Evolutionary conservation across 2,329 filamentous ascomycete species (phyloP).

Genomic region (Penicillium sp.): DNA sequence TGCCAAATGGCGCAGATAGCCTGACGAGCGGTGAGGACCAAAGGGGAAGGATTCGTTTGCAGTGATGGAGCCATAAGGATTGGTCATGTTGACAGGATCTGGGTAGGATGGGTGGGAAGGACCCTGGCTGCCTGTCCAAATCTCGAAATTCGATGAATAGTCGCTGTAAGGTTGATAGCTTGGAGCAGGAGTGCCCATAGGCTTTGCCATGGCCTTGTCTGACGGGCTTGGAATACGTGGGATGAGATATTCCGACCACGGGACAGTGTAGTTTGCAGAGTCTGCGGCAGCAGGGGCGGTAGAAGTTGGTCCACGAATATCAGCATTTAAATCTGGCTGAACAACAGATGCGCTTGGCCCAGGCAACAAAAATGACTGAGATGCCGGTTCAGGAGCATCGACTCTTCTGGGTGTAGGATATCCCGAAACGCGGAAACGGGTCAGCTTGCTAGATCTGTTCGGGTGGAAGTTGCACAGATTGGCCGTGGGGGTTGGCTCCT

Average conservation of each 20-base stretch:
- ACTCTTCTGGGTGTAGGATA: not conserved
- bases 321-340: not conserved
- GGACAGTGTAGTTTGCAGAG: not conserved
- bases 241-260: slow-evolving; percentile 5
- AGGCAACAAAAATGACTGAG: not conserved
- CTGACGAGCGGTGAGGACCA: slow-evolving; percentile 4
- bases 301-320: not conserved
- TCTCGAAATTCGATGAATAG: not conserved
- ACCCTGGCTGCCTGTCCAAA: slow-evolving; percentile 4
- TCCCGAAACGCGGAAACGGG: not conserved
- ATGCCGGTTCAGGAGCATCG: not conserved
- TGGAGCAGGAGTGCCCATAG: not conserved
- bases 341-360: not conserved
- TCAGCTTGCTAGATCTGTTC: too few relatives aligned
- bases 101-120: not conserved
- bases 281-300: not conserved
- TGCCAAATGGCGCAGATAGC: slow-evolving; percentile 8
- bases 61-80: not conserved
- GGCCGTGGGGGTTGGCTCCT: not conserved
- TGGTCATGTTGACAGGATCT: not conserved
- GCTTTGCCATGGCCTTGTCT: slow-evolving; percentile 16
- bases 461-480: not conserved
- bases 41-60: slow-evolving; percentile 11
- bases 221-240: slow-evolving; percentile 14
- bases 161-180: not conserved